Percentiles rank a stretch among this genome's conserved stretches.
phyloP scores from a whole-genome alignment of 192 early-diverging fungal genomes.

The Diversispora eburnea region DNA sequence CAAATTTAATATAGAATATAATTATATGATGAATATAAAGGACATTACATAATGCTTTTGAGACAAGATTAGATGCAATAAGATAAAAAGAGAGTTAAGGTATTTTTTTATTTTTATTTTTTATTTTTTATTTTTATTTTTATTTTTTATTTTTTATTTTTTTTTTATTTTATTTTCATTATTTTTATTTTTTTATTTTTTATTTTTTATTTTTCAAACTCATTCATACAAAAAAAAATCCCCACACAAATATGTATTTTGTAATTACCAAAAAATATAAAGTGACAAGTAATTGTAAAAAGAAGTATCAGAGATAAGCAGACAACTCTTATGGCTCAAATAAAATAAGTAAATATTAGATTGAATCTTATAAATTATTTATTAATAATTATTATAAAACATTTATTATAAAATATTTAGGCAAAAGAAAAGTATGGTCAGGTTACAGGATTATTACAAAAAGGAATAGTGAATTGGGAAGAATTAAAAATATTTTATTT shows the following conservation, averaged over 20 bases:
- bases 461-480: slow-evolving; percentile 38
- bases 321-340: slow-evolving; percentile 38
- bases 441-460: slow-evolving; percentile 34
- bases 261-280: too few relatives aligned
- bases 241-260: background rate
- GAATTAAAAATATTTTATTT: slow-evolving; percentile 2
- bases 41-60: slow-evolving; percentile 54
- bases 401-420: slow-evolving; percentile 18
- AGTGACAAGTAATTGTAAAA: slow-evolving; percentile 48
- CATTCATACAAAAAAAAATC: background rate
- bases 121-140: too few relatives aligned
- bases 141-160: slow-evolving; percentile 55
- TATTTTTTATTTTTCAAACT: background rate
- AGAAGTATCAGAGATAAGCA: slow-evolving; percentile 51
- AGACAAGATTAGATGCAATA: slow-evolving; percentile 55
- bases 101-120: too few relatives aligned
- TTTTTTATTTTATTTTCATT: too few relatives aligned
- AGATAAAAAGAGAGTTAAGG: slow-evolving; percentile 60
- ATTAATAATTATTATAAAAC: background rate
- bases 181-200: background rate
- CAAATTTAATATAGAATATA: background rate
- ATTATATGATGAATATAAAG: slow-evolving; percentile 29
- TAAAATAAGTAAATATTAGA: background rate
- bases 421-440: slow-evolving; percentile 40
- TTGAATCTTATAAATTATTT: background rate